Base-by-base conservation (phyloP, 495 filamentous ascomycete genomes). In the Xylaria longipes region DNA sequence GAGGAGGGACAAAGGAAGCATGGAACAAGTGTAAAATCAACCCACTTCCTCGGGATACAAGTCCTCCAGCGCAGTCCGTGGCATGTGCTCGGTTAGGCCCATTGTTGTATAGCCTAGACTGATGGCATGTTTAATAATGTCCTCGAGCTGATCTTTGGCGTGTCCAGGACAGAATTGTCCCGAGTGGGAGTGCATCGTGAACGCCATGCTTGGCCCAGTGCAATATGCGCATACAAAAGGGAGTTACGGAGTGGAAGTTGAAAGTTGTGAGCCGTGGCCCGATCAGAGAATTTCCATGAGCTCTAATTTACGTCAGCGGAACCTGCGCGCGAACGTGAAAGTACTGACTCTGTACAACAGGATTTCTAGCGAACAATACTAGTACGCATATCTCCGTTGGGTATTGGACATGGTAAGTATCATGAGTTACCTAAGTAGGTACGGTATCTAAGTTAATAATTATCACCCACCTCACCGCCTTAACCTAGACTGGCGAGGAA, bases 101-200 rank as follows among this genome's bases (percentile, higher is more conserved):
- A 97, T 93, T 72, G 91, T 88, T 68, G 88, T 85, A 88, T 97
- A 95, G 67, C 92, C 90, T 69, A 89, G 85, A 61, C 82, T 78
- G 80, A 98, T 94, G 73, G 96, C 96, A 25, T 89, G 86, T 73
- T 89, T 86, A 78, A 98, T 85, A 69, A 98, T 88, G 72, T 93
- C 90, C 77, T 97, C 95, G 29, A 98, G 88, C 20, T 88, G 86
- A 81, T 95, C 88, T 77, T 90, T 87, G 29, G 95, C 96, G 84
- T 98, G 96, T 75, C 91, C 87, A 12, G 89, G 90, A 83, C 97
- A 99, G 87, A 98, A 98, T 81, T 98, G 93, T 63, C 96, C 97
- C 60, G 95, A 98, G 85, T 99, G 96, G 79, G 93, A 96, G 82
- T 99, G 97, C 83, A 98, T 96, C n/a, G 96, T 94, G 85, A 96